These are phyloP conservation scores for Nevesoporus exiguus DNA, from an alignment of 768 basidiomycete species.

Conservation along the genomic window DNA sequence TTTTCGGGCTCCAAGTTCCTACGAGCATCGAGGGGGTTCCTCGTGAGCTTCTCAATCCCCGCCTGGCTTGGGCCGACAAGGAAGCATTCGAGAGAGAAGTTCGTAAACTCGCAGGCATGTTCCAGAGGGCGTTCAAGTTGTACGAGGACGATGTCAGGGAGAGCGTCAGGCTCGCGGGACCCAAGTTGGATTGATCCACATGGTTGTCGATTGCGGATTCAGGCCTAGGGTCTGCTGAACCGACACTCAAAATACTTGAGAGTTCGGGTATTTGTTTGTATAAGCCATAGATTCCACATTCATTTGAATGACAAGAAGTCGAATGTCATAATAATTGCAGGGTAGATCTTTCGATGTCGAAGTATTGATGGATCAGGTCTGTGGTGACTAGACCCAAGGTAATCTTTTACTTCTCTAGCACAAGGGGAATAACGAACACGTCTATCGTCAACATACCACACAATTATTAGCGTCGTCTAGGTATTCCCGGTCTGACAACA, in stretches of 20 bases:
- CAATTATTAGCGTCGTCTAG: not conserved
- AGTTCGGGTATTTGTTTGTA: not conserved
- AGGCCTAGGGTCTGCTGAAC: conserved; percentile 1
- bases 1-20: conserved; percentile 85
- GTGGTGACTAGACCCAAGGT: not conserved
- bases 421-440: not conserved
- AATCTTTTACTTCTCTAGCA: not conserved
- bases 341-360: not conserved
- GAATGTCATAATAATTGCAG: not conserved
- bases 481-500: conserved; percentile 7
- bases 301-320: not conserved
- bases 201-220: not conserved
- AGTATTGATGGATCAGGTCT: too few species aligned
- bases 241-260: not conserved
- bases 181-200: conserved; percentile 34
- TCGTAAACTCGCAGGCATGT: conserved; percentile 88
- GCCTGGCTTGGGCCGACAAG: conserved; percentile 82
- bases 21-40: conserved; percentile 83
- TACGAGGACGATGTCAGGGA: conserved; percentile 85
- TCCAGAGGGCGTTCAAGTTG: conserved; percentile 87
- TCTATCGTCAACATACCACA: conserved; percentile 19
- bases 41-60: conserved; percentile 85
- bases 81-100: conserved; percentile 88
- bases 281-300: not conserved
- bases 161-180: conserved; percentile 82